Evolutionary conservation across 2,329 filamentous ascomycete species (phyloP), one percentile per base, ranked within the genome.

Genomic region (Didymella segeticola): DNA sequence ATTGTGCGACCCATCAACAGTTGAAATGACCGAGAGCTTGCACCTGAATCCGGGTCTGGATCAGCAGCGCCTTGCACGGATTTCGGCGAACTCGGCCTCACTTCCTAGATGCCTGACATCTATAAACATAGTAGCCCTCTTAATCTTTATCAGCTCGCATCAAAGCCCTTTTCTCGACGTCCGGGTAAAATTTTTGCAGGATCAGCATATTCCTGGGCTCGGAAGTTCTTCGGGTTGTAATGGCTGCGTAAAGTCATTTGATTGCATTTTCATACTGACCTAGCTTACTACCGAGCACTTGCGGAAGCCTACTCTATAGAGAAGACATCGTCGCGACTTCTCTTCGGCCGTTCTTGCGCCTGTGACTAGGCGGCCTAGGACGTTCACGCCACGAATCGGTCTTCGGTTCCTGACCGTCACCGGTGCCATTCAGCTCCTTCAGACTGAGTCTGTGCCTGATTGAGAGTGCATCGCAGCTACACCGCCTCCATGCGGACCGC

Each of bases 61-160:
- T 47, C 50, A 37, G 30, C 38, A 29, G 36, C 10, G 11, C 38
- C 11, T 9, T 34, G 38, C 31, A 31, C 31, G 38, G 31, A 36
- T 3, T 30, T 54, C 45, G 51, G 51, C 51, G 39, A 29, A 45
- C 39, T 54, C 51, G 51, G 51, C 51, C 45, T 54, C 45, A 41
- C 14, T 43, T 34, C 4, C 22, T 15, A 39, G 33, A 22, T 33
- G 22, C 33, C 22, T 23, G 17, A 19, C 6, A 12, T 33, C 17
- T 49, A 49, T 49, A 46, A 49, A 54, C 27, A 1, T 17, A 15
- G 26, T 15, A 20, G 25, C 22, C 38, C 38, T 23, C 29, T 29
- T 41, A 17, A 2, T 4, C 39, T 17, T 36, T 19, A 11, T 25
- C 15, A 36, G 3, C 20, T 41, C 22, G 9, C 8, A 37, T 39